A percentile compares a stretch with the other conserved stretches of the same genome.
These are phyloP conservation scores for Exophiala sideris DNA, from an alignment of 2,329 filamentous ascomycete species.

Conservation along the genomic window DNA sequence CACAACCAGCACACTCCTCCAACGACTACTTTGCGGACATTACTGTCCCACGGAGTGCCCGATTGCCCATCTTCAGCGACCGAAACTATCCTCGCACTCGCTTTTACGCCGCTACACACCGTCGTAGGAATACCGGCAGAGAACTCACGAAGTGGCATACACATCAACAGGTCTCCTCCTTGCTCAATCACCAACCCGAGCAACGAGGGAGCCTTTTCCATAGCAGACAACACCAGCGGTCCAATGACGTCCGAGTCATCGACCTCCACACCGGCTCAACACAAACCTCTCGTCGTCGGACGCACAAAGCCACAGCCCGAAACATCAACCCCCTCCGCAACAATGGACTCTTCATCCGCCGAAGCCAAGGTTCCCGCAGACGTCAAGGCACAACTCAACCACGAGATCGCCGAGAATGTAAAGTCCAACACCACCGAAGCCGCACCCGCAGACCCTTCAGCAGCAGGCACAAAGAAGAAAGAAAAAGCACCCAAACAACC, in stretches of 20 bases:
- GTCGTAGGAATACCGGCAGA: not conserved
- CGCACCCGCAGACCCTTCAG: slow-evolving; percentile 16
- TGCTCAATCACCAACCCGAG: not conserved
- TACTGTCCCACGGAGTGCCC: not conserved
- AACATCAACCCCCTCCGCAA: slow-evolving; percentile 1
- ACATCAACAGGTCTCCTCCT: not conserved
- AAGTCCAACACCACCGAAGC: slow-evolving; percentile 23
- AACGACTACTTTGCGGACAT: not conserved
- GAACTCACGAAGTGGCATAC: not conserved
- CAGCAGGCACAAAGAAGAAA: slow-evolving; percentile 51
- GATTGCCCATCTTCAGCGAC: not conserved
- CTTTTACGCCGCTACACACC: not conserved
- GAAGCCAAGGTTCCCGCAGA: slow-evolving; percentile 19
- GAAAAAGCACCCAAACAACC: slow-evolving; percentile 92
- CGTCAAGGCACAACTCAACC: slow-evolving; percentile 29
- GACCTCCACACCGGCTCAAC: slow-evolving; percentile 23
- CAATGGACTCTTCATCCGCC: slow-evolving; percentile 12
- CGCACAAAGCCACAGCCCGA: slow-evolving; percentile 27
- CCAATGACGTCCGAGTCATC: slow-evolving; percentile 24
- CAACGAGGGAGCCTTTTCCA: not conserved
- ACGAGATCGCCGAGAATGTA: slow-evolving; percentile 32
- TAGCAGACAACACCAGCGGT: not conserved
- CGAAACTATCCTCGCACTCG: not conserved
- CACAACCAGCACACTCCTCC: not conserved
- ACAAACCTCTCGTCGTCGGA: slow-evolving; percentile 29